A percentile compares a stretch with the other conserved stretches of the same genome.
phyloP scores from a whole-genome alignment of 352 stramenopile genomes.

The Albugo candida region DNA sequence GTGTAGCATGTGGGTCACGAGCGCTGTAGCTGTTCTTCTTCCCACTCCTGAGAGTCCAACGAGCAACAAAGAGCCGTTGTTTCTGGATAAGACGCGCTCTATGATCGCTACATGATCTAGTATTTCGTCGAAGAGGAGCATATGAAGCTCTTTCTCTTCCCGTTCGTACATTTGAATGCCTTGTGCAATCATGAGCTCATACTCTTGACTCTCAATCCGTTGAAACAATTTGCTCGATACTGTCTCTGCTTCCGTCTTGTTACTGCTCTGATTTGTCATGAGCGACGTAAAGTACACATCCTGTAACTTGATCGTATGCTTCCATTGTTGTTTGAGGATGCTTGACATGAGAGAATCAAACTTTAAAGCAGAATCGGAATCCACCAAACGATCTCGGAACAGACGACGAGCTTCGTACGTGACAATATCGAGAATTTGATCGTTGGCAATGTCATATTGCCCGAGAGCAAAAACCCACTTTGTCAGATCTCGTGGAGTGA shows the following conservation, averaged over 20 bases:
- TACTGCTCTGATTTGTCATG: conserved; percentile 12
- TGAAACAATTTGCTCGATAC: conserved; percentile 19
- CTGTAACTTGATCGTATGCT: conserved; percentile 50
- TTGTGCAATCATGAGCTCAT: conserved; percentile 63
- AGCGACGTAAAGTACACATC: conserved; percentile 79
- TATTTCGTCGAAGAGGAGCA: conserved; percentile 86
- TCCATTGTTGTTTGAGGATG: conserved; percentile 74
- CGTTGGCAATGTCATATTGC: conserved; percentile 76
- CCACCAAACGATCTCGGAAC: conserved; percentile 83
- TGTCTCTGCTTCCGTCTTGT: conserved; percentile 11
- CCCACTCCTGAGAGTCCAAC: conserved; percentile 80
- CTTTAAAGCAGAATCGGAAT: conserved; percentile 39
- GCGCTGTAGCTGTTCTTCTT: conserved; percentile 54
- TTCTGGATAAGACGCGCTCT: conserved; percentile 75
- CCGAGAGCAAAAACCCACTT: conserved; percentile 80
- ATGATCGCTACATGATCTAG: conserved; percentile 81
- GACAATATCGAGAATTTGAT: conserved; percentile 83
- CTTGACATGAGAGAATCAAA: conserved; percentile 77
- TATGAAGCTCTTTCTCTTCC: conserved; percentile 86
- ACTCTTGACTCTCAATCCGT: conserved; percentile 66
- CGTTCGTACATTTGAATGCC: conserved; percentile 88
- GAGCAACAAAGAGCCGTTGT: conserved; percentile 76
- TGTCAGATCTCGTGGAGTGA: conserved; percentile 85
- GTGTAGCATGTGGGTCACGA: conserved; percentile 81
- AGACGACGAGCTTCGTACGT: conserved; percentile 76